phyloP scores from a whole-genome alignment of 768 basidiomycete species.

The Suillus hirtellus region DNA sequence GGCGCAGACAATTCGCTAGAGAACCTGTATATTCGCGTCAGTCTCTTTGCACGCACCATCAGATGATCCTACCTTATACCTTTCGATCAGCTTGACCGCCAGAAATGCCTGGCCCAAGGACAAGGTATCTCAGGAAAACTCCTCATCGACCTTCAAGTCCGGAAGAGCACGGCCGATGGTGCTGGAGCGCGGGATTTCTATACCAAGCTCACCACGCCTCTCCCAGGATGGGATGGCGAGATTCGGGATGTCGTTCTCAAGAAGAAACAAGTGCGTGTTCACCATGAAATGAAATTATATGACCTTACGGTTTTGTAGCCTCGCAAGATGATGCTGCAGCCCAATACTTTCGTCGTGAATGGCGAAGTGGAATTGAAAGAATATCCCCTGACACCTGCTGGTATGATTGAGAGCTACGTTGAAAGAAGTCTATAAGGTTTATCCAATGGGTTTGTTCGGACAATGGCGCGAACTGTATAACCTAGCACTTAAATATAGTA shows the following conservation, averaged over 20 bases:
- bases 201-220: conserved; percentile 73
- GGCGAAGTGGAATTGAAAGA: conserved; percentile 76
- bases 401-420: conserved; percentile 80
- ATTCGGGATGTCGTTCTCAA: conserved; percentile 74
- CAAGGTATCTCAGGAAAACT: conserved; percentile 70
- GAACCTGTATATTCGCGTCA: conserved; percentile 69
- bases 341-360: conserved; percentile 69
- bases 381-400: conserved; percentile 71
- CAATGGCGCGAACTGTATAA: neutral
- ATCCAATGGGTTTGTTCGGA: neutral
- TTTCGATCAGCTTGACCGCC: conserved; percentile 62
- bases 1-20: conserved; percentile 56
- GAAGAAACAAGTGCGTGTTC: conserved; percentile 67
- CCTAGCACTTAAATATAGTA: neutral
- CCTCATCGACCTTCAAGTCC: conserved; percentile 78
- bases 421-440: conserved; percentile 55
- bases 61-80: neutral
- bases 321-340: conserved; percentile 83
- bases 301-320: conserved; percentile 45
- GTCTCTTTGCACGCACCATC: conserved; percentile 22
- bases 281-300: neutral
- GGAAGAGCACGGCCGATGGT: conserved; percentile 84
- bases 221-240: conserved; percentile 69
- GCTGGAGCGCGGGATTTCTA: conserved; percentile 79
- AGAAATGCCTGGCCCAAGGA: conserved; percentile 64